Conservation (phyloP, 768 basidiomycete genomes). For the Royoungia palumana region DNA sequence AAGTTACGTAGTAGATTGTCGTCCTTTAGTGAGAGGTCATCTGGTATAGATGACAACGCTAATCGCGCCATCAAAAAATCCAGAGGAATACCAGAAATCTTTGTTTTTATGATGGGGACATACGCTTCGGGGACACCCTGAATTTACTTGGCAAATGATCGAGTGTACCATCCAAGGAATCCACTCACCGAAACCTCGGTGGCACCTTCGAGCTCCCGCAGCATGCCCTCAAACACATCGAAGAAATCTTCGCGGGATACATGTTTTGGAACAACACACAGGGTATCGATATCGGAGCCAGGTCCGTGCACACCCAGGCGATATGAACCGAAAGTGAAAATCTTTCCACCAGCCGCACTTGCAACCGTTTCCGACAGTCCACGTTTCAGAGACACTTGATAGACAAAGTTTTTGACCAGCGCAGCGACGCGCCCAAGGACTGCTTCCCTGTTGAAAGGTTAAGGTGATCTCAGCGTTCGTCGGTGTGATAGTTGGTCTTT, state of each 20-base stretch:
- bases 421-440: constrained; percentile 87
- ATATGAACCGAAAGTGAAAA: constrained; percentile 98
- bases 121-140: constrained; percentile 97
- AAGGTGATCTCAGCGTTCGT: constrained; percentile 21
- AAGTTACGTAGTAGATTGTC: constrained; percentile 89
- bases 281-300: constrained; percentile 95
- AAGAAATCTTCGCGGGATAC: constrained; percentile 96
- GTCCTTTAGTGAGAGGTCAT: constrained; percentile 85
- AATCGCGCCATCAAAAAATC: constrained; percentile 94
- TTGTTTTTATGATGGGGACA: constrained; percentile 91
- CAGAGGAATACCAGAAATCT: constrained; percentile 87
- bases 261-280: constrained; percentile 96
- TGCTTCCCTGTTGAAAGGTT: constrained; percentile 64
- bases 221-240: constrained; percentile 84
- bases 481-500: constrained; percentile 3
- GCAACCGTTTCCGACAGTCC: constrained; percentile 90
- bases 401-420: constrained; percentile 91
- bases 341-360: constrained; percentile 91
- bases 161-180: neutral
- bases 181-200: constrained; percentile 83
- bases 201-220: constrained; percentile 77
- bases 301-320: constrained; percentile 97
- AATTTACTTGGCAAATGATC: constrained; percentile 3
- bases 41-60: constrained; percentile 83
- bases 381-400: constrained; percentile 67